Evolutionary conservation across 73 alveolate species (phyloP), one percentile per base, ranked within the genome.

Genomic region (Breviolum minutum): DNA sequence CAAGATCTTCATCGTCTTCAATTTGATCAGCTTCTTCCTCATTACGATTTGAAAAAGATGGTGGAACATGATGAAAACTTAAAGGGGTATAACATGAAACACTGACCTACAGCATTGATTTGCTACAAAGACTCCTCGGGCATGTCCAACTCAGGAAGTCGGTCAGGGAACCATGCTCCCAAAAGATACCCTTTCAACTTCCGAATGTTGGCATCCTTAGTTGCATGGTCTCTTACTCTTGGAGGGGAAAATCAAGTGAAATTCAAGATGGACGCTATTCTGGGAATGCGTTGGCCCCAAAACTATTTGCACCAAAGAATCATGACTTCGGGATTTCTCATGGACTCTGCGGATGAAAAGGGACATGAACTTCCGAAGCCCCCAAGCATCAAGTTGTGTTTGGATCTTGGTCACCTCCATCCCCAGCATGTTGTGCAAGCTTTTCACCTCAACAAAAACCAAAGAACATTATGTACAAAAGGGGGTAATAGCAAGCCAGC

Each of bases 181-280:
- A 77, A 20, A 0, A 77, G 86, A 9, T 27, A 9, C 8, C 86
- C 86, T 63, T 77, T 77, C 61, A 77, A 29, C 86, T 77, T 77
- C 22, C 86, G 62, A 20, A 77, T 77, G 86, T 77, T 77, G 63
- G 86, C 86, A 77, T 77, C 86, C 86, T 77, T 20, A 77, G 86
- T 63, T n/a, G 16, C 63, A 8, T 7, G 24, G n/a, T 68, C n/a
- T 2, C 24, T 68, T 68, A 14, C 74, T 40, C 54, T 40, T 40
- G 54, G 54, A 40, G 54, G 54, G 54, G 3, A 40, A 77, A 77
- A 11, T 73, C 40, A 73, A 73, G 2, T 77, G 86, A 77, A 9
- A 20, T 16, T 27, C 63, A 77, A 40, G 54, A 40, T 40, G 74
- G 74, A 66, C 17, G 74, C 74, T 29, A 2, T 12, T 12, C 19